Evolutionary conservation across 106 monocot species (phyloP), one percentile per base, ranked within the genome.

Genomic region (Cymbidium sinense): DNA sequence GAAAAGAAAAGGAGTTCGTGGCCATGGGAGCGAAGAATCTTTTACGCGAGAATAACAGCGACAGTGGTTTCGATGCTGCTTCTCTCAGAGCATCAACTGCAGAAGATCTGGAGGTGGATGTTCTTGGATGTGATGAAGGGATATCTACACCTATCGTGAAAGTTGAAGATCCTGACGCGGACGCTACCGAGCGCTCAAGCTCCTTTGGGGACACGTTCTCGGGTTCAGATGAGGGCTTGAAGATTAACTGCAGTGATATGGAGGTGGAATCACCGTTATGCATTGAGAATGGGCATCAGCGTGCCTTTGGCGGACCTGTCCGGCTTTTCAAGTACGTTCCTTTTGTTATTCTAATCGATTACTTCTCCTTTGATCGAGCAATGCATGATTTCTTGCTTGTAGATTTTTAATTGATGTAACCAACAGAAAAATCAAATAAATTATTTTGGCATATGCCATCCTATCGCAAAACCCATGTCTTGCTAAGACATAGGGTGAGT

Each of bases 201-300:
- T 81, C 81, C 11, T 81, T 81, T 51, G 81, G 81, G 17, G 69
- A 81, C 51, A 76, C 81, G 18, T 81, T 81, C 21, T 81, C 81
- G 2, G 81, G 81, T 3, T 69, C 81, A 6, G 69, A 81, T 7
- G 81, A 52, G 27, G 76, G 50, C 34, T 27, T 55, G 33, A 76
- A 41, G 65, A 37, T 61, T n/a, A 76, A 11, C 43, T 33, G 31
- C 5, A 51, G 65, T 35, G 81, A 81, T 69, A 41, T 74, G 64
- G 81, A 81, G 50, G 81, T 76, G 37, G 75, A 76, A 2, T 81
- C 81, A 27, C 81, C 64, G 75, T 51, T 75, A 34, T 41, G 31
- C 2, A 17, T 18, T 1, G 81, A 81, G 61, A 80, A 65, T 27
- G 61, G 27, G 41, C 62, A 44, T 34, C 50, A 34, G n/a, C 67